Percentiles rank a stretch among this genome's conserved stretches.
These are phyloP conservation scores for Candida neerlandica DNA, from an alignment of 1,139 yeast genomes.

Conservation along the genomic window DNA sequence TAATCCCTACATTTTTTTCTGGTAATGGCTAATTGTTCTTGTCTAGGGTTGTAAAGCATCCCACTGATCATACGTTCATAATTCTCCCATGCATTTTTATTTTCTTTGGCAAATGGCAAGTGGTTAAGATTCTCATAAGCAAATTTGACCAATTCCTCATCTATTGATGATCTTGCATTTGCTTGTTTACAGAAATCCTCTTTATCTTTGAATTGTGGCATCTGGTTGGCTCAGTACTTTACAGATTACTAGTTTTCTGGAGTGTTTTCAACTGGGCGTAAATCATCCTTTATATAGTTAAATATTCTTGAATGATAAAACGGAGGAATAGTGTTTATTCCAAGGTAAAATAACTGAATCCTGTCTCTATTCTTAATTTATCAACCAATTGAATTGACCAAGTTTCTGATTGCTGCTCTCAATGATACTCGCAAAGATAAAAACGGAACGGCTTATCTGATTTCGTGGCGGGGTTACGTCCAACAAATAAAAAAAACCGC, in stretches of 20 bases:
- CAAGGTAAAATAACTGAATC: no score
- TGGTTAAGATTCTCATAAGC: constrained; percentile 44
- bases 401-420: no score
- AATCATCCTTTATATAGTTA: no score
- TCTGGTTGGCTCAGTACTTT: neutral
- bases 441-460: neutral
- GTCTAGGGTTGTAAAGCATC: constrained; percentile 17
- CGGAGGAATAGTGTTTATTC: no score
- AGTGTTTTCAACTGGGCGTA: no score
- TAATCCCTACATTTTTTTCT: constrained; percentile 17
- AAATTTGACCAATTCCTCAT: constrained; percentile 40
- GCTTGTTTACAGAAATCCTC: constrained; percentile 18
- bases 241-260: no score
- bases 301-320: no score
- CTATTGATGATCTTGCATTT: constrained; percentile 24
- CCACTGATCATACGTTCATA: constrained; percentile 44
- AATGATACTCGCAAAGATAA: no score
- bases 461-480: no score
- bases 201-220: constrained; percentile 16
- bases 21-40: constrained; percentile 13
- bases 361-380: no score
- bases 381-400: no score
- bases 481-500: no score
- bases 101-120: constrained; percentile 37
- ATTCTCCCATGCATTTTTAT: constrained; percentile 21